Percentiles rank a stretch among this genome's conserved stretches.
Conservation (phyloP, 2,329 filamentous ascomycete species). For the Penicillium sp. region DNA sequence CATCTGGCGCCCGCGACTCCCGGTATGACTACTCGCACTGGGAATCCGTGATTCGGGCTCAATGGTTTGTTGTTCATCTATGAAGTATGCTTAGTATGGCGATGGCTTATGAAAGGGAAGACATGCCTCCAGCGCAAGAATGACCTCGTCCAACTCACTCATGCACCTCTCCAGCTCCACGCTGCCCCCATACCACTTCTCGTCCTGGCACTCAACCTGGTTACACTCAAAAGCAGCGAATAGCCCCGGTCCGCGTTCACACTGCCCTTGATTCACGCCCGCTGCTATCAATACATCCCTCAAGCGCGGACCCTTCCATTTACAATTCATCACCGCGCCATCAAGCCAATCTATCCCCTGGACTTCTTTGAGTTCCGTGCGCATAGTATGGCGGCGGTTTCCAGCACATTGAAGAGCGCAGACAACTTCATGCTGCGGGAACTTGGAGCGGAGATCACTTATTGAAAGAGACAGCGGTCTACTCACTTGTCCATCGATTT, state of each 20-base stretch:
- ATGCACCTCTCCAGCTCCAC: slow-evolving; percentile 49
- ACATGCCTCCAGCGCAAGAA: slow-evolving; percentile 47
- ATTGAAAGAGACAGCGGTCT: slow-evolving; percentile 45
- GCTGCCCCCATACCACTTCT: slow-evolving; percentile 56
- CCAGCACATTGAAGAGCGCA: slow-evolving; percentile 59
- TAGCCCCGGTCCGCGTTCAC: slow-evolving; percentile 20
- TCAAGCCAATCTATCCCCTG: slow-evolving; percentile 59
- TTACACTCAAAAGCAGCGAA: slow-evolving; percentile 56
- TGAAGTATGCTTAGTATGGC: neutral
- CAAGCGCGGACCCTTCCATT: slow-evolving; percentile 53
- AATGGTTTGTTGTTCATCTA: slow-evolving; percentile 51
- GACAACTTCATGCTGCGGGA: slow-evolving; percentile 53
- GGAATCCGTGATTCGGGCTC: slow-evolving; percentile 48
- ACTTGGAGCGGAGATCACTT: slow-evolving; percentile 43
- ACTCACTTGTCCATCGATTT: slow-evolving; percentile 47
- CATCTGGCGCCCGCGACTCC: slow-evolving; percentile 52
- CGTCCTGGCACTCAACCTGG: slow-evolving; percentile 52
- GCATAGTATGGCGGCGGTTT: slow-evolving; percentile 59
- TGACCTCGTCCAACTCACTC: slow-evolving; percentile 41
- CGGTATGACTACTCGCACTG: slow-evolving; percentile 50
- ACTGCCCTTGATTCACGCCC: slow-evolving; percentile 32
- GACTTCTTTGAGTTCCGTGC: slow-evolving; percentile 56
- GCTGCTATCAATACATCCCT: slow-evolving; percentile 50
- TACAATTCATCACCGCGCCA: slow-evolving; percentile 59
- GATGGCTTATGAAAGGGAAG: neutral